A percentile compares a stretch with the other conserved stretches of the same genome.
Evolutionary conservation across 257 asterid species (phyloP).

Genomic region (Lithospermum erythrorhizon): DNA sequence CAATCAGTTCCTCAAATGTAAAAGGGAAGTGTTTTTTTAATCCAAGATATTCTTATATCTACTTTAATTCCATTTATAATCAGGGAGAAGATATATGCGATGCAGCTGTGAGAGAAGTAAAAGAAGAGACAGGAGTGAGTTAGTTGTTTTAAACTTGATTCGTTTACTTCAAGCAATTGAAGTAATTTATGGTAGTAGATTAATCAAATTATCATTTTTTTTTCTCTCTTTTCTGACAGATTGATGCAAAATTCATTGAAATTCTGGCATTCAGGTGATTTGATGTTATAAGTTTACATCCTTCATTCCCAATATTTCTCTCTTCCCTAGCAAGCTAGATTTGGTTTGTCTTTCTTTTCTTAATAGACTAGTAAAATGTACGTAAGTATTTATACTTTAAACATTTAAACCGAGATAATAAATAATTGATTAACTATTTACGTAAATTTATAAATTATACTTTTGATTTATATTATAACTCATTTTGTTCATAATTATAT

Average conservation of each 20-base stretch:
- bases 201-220: slow-evolving; percentile 7
- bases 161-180: slow-evolving; percentile 1
- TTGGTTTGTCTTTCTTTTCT: not conserved
- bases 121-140: slow-evolving; percentile 98
- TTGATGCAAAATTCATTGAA: slow-evolving; percentile 65
- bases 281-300: not conserved
- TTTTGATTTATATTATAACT: too few relatives aligned
- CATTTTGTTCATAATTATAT: too few relatives aligned
- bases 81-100: slow-evolving; percentile 92
- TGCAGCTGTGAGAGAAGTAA: slow-evolving; percentile 95
- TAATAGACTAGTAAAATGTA: not conserved
- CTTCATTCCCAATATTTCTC: not conserved
- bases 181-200: not conserved
- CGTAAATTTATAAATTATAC: too few relatives aligned
- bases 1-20: not conserved
- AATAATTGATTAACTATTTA: too few relatives aligned
- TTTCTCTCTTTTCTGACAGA: slow-evolving; percentile 35
- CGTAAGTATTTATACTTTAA: too few relatives aligned
- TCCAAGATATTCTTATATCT: not conserved
- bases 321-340: not conserved
- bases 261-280: slow-evolving; percentile 79
- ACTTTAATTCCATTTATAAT: not conserved
- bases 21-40: not conserved
- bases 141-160: not conserved
- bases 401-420: too few relatives aligned